phyloP scores from a whole-genome alignment of 352 stramenopile species.

The Pseudoperonospora humuli region DNA sequence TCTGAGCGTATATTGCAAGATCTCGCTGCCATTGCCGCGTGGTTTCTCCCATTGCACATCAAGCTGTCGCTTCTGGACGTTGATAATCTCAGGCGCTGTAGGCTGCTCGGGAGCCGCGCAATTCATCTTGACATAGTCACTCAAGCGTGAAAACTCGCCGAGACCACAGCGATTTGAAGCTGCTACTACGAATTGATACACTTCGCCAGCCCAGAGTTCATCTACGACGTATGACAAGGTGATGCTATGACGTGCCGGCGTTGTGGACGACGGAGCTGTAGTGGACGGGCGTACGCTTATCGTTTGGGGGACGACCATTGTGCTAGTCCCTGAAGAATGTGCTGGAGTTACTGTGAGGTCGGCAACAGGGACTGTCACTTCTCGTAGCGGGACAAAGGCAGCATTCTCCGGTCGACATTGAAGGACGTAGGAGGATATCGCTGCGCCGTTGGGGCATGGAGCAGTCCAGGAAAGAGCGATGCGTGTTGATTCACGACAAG shows the following conservation, averaged over 20 bases:
- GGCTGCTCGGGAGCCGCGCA: conserved; percentile 48
- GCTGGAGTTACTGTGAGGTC: conserved; percentile 14
- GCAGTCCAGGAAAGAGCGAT: conserved; percentile 45
- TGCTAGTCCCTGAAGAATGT: neutral
- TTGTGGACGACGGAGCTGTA: neutral
- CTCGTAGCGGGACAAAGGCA: conserved; percentile 25
- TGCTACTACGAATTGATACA: conserved; percentile 70
- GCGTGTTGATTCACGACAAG: conserved; percentile 25
- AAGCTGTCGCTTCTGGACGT: conserved; percentile 32
- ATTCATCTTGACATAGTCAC: conserved; percentile 69
- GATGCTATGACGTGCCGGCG: neutral
- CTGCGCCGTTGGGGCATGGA: conserved; percentile 49
- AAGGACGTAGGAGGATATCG: conserved; percentile 45
- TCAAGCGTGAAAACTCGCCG: conserved; percentile 50
- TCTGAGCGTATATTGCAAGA: conserved; percentile 59
- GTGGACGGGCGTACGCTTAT: neutral
- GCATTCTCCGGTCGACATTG: conserved; percentile 49
- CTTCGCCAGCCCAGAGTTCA: conserved; percentile 50
- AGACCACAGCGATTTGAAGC: conserved; percentile 60
- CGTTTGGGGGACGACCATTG: neutral
- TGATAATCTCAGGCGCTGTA: conserved; percentile 21
- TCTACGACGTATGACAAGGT: conserved; percentile 29
- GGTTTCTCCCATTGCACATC: conserved; percentile 49
- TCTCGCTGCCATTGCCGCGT: conserved; percentile 56
- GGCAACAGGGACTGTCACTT: conserved; percentile 24